Percentiles rank a stretch among this genome's conserved stretches.
Evolutionary conservation across 306 rosid genomes (phyloP).

Genomic region (Rosa lucieae): DNA sequence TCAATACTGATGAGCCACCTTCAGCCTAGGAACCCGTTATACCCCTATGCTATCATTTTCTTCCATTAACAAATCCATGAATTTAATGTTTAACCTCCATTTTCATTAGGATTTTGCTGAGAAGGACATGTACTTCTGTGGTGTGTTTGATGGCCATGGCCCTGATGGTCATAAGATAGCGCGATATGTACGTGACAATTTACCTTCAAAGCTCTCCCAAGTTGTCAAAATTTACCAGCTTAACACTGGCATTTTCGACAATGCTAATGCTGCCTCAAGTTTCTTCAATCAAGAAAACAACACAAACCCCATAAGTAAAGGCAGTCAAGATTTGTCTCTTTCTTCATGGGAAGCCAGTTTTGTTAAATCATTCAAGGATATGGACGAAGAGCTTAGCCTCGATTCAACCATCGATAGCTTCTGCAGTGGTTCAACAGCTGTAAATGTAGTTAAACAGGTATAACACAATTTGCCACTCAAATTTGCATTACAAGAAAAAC

Average conservation of each 20-base stretch:
- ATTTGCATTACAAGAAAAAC: constrained; percentile 7
- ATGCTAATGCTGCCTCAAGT: constrained; percentile 12
- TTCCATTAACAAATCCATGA: neutral
- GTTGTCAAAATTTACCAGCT: constrained; percentile 52
- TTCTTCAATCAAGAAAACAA: neutral
- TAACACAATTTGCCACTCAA: neutral
- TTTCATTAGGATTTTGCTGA: constrained; percentile 55
- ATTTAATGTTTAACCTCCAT: neutral
- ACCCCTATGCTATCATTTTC: neutral
- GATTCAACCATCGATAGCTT: constrained; percentile 65
- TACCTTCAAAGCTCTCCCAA: constrained; percentile 71
- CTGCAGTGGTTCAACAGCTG: constrained; percentile 91
- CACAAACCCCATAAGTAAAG: neutral
- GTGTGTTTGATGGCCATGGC: constrained; percentile 98
- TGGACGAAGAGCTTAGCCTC: constrained; percentile 57
- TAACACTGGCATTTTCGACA: constrained; percentile 22
- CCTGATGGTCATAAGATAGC: constrained; percentile 79
- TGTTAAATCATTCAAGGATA: constrained; percentile 57
- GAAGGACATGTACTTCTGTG: constrained; percentile 62
- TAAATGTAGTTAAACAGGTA: constrained; percentile 82
- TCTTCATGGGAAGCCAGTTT: constrained; percentile 75
- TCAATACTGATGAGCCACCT: neutral
- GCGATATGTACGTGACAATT: constrained; percentile 54
- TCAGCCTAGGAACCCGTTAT: neutral
- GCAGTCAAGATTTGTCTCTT: constrained; percentile 33